phyloP scores from a whole-genome alignment of 306 rosid genomes.

The Quercus rubra region DNA sequence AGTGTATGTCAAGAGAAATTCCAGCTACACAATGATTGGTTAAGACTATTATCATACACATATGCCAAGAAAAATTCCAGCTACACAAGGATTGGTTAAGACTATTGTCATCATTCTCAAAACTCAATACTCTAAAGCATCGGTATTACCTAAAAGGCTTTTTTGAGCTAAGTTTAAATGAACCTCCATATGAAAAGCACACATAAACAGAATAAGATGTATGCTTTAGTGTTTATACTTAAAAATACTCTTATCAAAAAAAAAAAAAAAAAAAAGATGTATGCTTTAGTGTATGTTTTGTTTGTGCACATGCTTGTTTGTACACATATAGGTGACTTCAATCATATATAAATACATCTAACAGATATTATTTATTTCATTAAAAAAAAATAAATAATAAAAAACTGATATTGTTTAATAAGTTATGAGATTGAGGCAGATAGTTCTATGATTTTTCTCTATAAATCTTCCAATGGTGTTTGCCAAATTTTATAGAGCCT shows the following conservation, averaged over 20 bases:
- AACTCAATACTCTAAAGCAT: background rate
- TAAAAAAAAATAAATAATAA: too few species aligned
- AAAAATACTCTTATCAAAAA: too few species aligned
- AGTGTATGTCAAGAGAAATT: background rate
- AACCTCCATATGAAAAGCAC: background rate
- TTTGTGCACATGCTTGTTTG: background rate
- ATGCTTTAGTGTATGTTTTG: background rate
- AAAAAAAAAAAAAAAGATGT: too few species aligned
- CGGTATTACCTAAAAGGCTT: background rate
- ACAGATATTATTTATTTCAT: too few species aligned
- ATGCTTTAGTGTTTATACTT: too few species aligned
- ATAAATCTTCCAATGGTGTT: background rate
- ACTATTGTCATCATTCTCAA: background rate
- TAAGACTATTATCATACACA: background rate
- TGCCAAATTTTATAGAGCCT: slow-evolving; percentile 2
- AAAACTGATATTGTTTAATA: background rate
- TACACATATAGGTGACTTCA: background rate
- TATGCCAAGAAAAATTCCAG: background rate
- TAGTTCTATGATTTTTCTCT: background rate
- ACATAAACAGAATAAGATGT: background rate
- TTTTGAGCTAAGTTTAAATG: background rate
- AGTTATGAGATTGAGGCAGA: background rate
- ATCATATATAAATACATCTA: background rate
- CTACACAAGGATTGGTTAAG: background rate
- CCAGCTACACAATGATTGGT: background rate